These are phyloP conservation scores for Tolypocladium cylindrosporum DNA, from an alignment of 2,329 filamentous ascomycete species.

Conservation along the genomic window DNA sequence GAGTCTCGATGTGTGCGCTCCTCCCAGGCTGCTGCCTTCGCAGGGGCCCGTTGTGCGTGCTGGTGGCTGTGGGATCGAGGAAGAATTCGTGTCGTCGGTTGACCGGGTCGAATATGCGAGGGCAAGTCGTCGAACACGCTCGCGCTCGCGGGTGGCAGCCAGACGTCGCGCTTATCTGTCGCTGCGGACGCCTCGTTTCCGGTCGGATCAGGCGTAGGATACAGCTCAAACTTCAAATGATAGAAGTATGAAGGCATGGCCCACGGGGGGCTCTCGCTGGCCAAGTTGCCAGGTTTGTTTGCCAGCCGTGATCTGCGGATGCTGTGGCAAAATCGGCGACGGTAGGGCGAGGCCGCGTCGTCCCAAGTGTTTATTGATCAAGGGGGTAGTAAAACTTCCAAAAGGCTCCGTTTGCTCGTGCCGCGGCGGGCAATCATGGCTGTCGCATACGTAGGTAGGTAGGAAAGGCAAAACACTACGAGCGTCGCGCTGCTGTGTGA, in stretches of 20 bases:
- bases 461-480: neutral
- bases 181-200: constrained; percentile 4
- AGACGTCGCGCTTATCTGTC: constrained; percentile 23
- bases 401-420: neutral
- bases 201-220: constrained; percentile 33
- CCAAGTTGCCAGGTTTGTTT: neutral
- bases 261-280: neutral
- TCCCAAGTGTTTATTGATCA: neutral
- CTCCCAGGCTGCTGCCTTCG: neutral
- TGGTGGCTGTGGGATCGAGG: constrained; percentile 3
- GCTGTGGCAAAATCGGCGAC: neutral
- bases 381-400: neutral
- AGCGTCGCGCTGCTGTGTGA: neutral
- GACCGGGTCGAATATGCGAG: constrained; percentile 29
- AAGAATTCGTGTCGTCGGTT: neutral
- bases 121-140: constrained; percentile 48
- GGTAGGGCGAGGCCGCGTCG: neutral
- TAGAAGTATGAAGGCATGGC: constrained; percentile 53
- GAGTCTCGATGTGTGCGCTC: constrained; percentile 4
- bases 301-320: neutral
- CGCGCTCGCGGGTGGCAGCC: constrained; percentile 37
- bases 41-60: neutral
- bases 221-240: constrained; percentile 58
- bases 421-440: neutral
- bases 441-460: neutral